These are phyloP conservation scores for Wickerhamiella brachini DNA, from an alignment of 805 yeast species.

Conservation along the genomic window DNA sequence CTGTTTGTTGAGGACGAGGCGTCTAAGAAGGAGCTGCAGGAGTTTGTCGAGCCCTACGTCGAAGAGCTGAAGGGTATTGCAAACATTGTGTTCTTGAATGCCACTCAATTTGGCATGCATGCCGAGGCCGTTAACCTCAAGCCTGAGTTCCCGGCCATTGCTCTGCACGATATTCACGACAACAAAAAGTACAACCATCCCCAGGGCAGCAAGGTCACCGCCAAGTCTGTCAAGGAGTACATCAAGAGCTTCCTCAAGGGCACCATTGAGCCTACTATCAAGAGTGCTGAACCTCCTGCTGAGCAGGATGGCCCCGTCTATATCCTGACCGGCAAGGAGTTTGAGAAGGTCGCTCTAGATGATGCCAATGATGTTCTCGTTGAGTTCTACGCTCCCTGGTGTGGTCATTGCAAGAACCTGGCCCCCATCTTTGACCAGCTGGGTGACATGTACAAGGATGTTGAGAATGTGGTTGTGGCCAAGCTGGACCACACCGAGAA, in stretches of 20 bases:
- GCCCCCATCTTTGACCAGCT: constrained; percentile 83
- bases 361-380: constrained; percentile 62
- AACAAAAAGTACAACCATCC: constrained; percentile 69
- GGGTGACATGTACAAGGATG: constrained; percentile 47
- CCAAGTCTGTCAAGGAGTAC: constrained; percentile 43
- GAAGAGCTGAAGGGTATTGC: constrained; percentile 64
- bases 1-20: constrained; percentile 64
- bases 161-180: constrained; percentile 54
- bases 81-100: constrained; percentile 83
- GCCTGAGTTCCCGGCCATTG: constrained; percentile 71
- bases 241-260: constrained; percentile 53
- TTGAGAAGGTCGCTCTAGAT: constrained; percentile 50
- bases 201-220: constrained; percentile 42
- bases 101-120: constrained; percentile 65
- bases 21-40: constrained; percentile 44
- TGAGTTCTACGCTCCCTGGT: constrained; percentile 77
- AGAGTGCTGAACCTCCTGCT: constrained; percentile 72
- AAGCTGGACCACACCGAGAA: constrained; percentile 81
- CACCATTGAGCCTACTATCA: constrained; percentile 54
- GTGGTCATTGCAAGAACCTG: constrained; percentile 88
- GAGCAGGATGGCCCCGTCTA: constrained; percentile 55
- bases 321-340: constrained; percentile 73
- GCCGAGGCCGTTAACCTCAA: constrained; percentile 78
- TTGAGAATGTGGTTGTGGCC: constrained; percentile 56
- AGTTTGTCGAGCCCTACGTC: constrained; percentile 47